These are phyloP conservation scores for Telfairia occidentalis DNA, from an alignment of 331 rosid species.

Conservation along the genomic window DNA sequence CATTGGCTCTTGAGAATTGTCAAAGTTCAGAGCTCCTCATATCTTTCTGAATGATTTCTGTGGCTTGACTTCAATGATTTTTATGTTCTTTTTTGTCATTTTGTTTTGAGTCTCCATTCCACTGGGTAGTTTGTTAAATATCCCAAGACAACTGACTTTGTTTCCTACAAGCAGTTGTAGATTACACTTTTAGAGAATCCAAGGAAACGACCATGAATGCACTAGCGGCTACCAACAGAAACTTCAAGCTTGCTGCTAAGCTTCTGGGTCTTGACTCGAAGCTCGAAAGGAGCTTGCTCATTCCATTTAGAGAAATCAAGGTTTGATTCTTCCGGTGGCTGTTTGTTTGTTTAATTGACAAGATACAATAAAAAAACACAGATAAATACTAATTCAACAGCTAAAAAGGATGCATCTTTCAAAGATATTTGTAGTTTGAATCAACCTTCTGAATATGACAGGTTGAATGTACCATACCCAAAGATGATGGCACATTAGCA, in stretches of 20 bases:
- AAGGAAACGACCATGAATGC: constrained; percentile 50
- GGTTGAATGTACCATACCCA: constrained; percentile 96
- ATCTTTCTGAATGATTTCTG: neutral
- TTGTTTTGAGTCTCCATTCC: neutral
- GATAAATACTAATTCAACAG: neutral
- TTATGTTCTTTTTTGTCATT: neutral
- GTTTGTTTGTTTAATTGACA: neutral
- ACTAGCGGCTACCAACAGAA: constrained; percentile 87
- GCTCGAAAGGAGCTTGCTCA: constrained; percentile 72
- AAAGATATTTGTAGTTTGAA: neutral
- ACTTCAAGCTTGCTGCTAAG: constrained; percentile 67
- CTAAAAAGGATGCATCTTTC: neutral
- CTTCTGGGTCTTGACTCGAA: constrained; percentile 82
- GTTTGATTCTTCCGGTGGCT: constrained; percentile 12
- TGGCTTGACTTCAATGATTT: neutral
- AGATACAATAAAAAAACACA: neutral
- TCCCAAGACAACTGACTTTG: neutral
- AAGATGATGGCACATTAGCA: constrained; percentile 72
- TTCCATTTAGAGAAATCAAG: constrained; percentile 92
- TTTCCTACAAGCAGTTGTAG: neutral
- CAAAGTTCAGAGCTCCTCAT: neutral
- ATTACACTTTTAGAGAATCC: neutral
- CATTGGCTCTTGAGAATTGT: neutral
- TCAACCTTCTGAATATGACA: constrained; percentile 9
- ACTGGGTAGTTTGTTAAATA: neutral